phyloP scores from a whole-genome alignment of 768 basidiomycete genomes.

The Suillus spraguei region DNA sequence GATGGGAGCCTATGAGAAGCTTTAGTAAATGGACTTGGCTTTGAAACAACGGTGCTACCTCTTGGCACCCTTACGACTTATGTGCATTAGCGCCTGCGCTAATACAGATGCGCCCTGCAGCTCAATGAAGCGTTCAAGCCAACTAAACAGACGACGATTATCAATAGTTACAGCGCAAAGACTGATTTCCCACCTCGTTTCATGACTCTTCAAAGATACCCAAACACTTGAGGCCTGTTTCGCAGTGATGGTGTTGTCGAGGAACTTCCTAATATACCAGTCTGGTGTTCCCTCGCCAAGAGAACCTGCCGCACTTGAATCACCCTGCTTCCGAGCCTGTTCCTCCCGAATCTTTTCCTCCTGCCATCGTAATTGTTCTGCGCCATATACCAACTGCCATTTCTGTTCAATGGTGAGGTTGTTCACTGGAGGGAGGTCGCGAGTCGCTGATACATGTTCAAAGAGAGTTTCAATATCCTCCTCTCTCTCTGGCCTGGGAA shows the following conservation, averaged over 20 bases:
- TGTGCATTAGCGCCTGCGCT: constrained; percentile 72
- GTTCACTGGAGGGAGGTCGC: constrained; percentile 64
- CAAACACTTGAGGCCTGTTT: constrained; percentile 78
- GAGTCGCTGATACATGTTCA: constrained; percentile 70
- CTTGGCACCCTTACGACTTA: constrained; percentile 67
- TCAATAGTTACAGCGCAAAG: background rate
- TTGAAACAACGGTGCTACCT: constrained; percentile 45
- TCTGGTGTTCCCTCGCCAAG: constrained; percentile 78
- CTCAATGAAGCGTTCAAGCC: constrained; percentile 76
- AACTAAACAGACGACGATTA: constrained; percentile 47
- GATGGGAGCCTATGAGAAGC: constrained; percentile 31
- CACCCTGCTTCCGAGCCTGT: constrained; percentile 59
- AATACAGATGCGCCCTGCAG: constrained; percentile 86
- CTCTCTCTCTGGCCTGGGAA: constrained; percentile 75
- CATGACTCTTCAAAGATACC: constrained; percentile 79
- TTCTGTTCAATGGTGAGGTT: constrained; percentile 78
- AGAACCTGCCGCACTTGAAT: constrained; percentile 53
- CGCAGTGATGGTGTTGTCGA: constrained; percentile 81
- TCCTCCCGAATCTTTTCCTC: constrained; percentile 69
- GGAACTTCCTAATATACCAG: constrained; percentile 91
- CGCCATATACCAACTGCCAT: constrained; percentile 87
- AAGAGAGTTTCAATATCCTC: constrained; percentile 83
- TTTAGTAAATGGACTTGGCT: background rate
- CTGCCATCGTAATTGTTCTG: constrained; percentile 79
- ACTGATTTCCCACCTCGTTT: constrained; percentile 61